Conservation (phyloP, 768 basidiomycete genomes). For the Collybiopsis luxurians region DNA sequence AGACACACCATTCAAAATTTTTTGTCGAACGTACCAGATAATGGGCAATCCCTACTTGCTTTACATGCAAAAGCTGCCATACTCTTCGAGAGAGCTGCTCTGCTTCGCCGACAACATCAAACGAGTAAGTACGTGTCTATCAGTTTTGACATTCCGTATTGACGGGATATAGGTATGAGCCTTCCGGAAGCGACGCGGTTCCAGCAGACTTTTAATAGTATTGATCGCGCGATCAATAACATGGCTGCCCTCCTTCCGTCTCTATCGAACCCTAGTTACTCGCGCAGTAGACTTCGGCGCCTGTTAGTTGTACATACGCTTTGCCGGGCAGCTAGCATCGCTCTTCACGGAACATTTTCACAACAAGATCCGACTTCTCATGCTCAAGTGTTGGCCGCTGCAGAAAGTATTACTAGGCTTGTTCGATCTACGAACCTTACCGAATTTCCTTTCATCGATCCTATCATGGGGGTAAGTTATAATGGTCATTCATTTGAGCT, state of each 20-base stretch:
- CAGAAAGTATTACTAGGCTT: slow-evolving; percentile 10
- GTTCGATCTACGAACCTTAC: slow-evolving; percentile 6
- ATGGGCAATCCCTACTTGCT: slow-evolving; percentile 10
- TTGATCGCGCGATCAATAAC: slow-evolving; percentile 10
- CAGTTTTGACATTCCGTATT: too few species aligned
- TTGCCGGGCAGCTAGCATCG: slow-evolving; percentile 11
- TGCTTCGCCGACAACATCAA: slow-evolving; percentile 6
- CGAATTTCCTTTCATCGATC: slow-evolving; percentile 14
- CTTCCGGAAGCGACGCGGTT: slow-evolving; percentile 3
- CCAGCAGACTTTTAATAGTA: slow-evolving; percentile 7
- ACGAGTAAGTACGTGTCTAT: too few species aligned
- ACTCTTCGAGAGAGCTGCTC: slow-evolving; percentile 13
- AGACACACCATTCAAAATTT: slow-evolving; percentile 14
- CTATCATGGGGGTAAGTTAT: slow-evolving; percentile 14
- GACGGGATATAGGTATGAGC: not conserved
- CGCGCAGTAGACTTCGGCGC: not conserved
- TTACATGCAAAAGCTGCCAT: slow-evolving; percentile 16
- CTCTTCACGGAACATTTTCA: slow-evolving; percentile 12
- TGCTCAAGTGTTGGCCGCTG: slow-evolving; percentile 1
- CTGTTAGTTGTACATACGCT: slow-evolving; percentile 13
- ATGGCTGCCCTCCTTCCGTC: slow-evolving; percentile 8
- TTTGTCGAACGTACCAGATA: slow-evolving; percentile 11
- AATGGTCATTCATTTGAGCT: not conserved
- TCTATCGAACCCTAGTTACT: not conserved
- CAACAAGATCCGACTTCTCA: slow-evolving; percentile 4